Conservation (phyloP, 257 asterid genomes). For the Nicotiana attenuata region DNA sequence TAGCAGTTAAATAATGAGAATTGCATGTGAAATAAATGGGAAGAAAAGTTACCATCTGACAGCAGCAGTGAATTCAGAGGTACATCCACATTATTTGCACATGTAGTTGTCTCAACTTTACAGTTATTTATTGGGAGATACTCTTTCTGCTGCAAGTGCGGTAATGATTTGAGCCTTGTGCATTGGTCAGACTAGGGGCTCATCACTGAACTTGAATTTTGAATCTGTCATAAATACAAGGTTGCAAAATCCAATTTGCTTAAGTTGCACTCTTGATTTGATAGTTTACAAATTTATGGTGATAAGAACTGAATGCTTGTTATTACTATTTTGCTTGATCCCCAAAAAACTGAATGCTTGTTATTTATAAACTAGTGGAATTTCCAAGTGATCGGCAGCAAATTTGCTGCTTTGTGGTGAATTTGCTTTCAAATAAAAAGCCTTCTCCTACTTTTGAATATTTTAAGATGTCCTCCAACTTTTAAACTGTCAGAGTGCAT, state of each 20-base stretch:
- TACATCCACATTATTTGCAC: background rate
- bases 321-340: background rate
- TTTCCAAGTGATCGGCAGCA: background rate
- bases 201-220: background rate
- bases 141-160: background rate
- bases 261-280: background rate
- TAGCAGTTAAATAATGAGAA: background rate
- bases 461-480: background rate
- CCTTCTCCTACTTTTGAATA: background rate
- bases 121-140: background rate
- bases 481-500: background rate
- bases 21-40: background rate
- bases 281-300: background rate
- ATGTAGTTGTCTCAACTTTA: slow-evolving; percentile 2
- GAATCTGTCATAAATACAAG: background rate
- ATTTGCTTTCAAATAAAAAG: background rate
- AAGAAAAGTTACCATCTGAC: background rate
- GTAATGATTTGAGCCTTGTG: slow-evolving; percentile 5
- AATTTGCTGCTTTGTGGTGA: background rate
- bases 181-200: background rate
- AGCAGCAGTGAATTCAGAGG: background rate
- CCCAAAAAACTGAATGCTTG: background rate
- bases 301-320: slow-evolving; percentile 3
- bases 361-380: background rate
- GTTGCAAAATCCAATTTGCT: background rate